Evolutionary conservation across 2,329 filamentous ascomycete species (phyloP).

Genomic region (Cladobotryum protrusum): DNA sequence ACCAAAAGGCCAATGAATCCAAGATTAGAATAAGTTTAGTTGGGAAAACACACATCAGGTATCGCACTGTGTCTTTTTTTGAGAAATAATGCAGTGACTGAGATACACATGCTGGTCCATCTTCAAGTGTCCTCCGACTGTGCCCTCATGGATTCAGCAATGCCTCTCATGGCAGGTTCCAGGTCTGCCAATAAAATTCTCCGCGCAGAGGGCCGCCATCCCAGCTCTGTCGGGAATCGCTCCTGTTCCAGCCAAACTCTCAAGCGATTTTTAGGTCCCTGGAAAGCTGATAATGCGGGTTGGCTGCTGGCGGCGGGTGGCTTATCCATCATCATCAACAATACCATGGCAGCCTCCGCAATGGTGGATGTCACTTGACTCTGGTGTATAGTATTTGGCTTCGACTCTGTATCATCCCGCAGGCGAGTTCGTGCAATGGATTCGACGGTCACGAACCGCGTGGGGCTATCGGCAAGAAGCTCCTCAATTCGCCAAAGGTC

Average conservation of each 20-base stretch:
- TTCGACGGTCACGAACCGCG: constrained; percentile 2
- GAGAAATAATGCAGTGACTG: too few species aligned
- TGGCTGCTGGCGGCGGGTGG: constrained; percentile 4
- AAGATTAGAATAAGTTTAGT: too few species aligned
- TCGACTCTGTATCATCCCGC: constrained; percentile 10
- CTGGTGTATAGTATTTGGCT: constrained; percentile 5
- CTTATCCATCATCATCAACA: constrained; percentile 13
- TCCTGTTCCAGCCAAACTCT: constrained; percentile 12
- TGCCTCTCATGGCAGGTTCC: constrained; percentile 1
- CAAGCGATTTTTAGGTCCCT: constrained; percentile 11
- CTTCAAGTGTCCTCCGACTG: too few species aligned
- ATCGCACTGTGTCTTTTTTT: too few species aligned
- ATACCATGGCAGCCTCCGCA: constrained; percentile 11
- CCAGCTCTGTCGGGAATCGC: constrained; percentile 12
- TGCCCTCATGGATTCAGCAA: constrained; percentile 1
- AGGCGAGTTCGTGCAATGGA: constrained; percentile 13
- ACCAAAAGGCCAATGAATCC: too few species aligned
- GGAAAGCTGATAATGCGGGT: constrained; percentile 4
- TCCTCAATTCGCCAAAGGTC: constrained; percentile 8
- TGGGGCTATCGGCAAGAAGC: constrained; percentile 11
- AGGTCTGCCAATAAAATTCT: constrained; percentile 5
- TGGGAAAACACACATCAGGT: too few species aligned
- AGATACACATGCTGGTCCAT: too few species aligned
- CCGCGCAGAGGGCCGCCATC: constrained; percentile 13
- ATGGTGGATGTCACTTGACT: constrained; percentile 3